Evolutionary conservation across 352 stramenopile species (phyloP).

Genomic region (Globisporangium paddicum): DNA sequence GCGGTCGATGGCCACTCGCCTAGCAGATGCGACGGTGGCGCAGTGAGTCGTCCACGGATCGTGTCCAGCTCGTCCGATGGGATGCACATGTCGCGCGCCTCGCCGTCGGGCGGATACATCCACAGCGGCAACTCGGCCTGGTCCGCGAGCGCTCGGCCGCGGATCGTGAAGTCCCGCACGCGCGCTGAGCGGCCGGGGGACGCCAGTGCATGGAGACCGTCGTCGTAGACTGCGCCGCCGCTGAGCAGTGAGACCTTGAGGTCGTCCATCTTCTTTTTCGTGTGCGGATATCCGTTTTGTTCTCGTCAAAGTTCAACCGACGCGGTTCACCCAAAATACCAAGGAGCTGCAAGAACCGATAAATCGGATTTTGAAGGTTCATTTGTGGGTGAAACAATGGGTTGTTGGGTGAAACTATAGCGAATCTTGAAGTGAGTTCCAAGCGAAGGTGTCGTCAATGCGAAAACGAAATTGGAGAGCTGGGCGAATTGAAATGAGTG

Average conservation of each 20-base stretch:
- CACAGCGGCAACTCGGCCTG: constrained; percentile 25
- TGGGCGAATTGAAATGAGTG: background rate
- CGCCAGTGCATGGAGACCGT: background rate
- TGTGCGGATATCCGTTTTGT: background rate
- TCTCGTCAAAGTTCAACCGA: background rate
- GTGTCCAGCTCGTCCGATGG: constrained; percentile 20
- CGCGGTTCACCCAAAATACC: background rate
- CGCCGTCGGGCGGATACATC: constrained; percentile 41
- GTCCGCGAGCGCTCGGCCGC: constrained; percentile 7
- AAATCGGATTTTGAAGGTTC: background rate
- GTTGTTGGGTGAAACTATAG: background rate
- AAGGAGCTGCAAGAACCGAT: background rate
- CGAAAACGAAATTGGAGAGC: background rate
- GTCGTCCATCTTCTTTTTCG: constrained; percentile 36
- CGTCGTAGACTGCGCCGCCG: constrained; percentile 1
- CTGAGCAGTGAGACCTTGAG: constrained; percentile 34
- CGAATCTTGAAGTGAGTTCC: background rate
- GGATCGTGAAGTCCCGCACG: constrained; percentile 14
- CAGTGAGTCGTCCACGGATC: constrained; percentile 22
- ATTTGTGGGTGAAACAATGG: too few species aligned
- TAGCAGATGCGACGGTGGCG: constrained; percentile 28
- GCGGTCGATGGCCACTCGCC: constrained; percentile 84
- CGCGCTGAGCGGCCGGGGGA: constrained; percentile 6
- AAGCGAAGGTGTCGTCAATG: background rate
- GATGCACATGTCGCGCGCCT: constrained; percentile 25